These are phyloP conservation scores for Kingdonia uniflora DNA, from an alignment of 164 flowering plant species.

Conservation along the genomic window DNA sequence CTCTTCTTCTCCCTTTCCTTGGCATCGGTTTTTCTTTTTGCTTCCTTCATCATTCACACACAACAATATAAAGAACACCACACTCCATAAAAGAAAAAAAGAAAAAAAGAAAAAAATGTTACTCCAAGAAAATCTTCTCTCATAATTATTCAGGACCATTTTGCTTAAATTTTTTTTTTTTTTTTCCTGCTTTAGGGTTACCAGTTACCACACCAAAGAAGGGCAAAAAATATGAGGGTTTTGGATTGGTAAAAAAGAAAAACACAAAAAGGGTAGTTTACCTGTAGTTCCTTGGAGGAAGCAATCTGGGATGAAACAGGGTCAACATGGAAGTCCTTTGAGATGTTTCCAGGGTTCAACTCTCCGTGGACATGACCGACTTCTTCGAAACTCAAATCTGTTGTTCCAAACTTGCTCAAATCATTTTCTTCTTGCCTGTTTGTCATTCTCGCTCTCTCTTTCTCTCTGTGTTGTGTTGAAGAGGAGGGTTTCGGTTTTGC, in stretches of 20 bases:
- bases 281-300: neutral
- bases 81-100: too few species aligned
- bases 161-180: too few species aligned
- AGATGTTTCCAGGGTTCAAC: neutral
- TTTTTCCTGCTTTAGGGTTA: too few species aligned
- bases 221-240: neutral
- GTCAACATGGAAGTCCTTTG: neutral
- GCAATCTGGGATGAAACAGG: neutral
- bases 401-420: neutral
- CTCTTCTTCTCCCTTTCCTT: conserved; percentile 9
- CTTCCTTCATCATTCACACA: neutral
- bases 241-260: neutral
- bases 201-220: too few species aligned
- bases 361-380: neutral
- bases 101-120: too few species aligned
- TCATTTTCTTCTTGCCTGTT: too few species aligned
- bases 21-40: conserved; percentile 22
- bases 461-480: too few species aligned
- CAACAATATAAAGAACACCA: too few species aligned
- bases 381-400: neutral
- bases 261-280: neutral
- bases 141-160: too few species aligned
- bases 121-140: too few species aligned
- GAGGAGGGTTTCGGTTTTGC: too few species aligned
- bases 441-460: too few species aligned